Conservation (phyloP, 2,329 filamentous ascomycete genomes). For the Calonectria hongkongensis region DNA sequence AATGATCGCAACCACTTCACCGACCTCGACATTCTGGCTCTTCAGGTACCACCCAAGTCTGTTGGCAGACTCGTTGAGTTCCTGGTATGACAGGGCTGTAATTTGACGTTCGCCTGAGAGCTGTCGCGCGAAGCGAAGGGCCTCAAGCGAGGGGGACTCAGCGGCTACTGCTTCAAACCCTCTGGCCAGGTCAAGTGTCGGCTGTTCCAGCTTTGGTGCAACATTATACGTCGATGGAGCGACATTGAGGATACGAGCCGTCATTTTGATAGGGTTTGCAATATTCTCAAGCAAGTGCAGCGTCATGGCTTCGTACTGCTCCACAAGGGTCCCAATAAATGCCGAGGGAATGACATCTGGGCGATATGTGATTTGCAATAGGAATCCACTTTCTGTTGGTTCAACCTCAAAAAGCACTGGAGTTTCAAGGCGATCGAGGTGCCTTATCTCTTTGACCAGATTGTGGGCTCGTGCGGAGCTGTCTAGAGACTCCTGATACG, state of each 20-base stretch:
- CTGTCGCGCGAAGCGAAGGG: conserved; percentile 77
- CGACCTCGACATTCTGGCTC: conserved; percentile 65
- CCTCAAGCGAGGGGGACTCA: conserved; percentile 71
- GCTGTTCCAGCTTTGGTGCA: conserved; percentile 56
- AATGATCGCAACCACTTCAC: conserved; percentile 81
- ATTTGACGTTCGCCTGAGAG: conserved; percentile 50
- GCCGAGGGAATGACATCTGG: conserved; percentile 68
- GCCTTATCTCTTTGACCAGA: conserved; percentile 72
- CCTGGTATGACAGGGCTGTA: conserved; percentile 75
- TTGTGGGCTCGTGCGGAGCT: conserved; percentile 57
- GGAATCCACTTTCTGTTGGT: conserved; percentile 68
- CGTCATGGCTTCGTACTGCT: conserved; percentile 76
- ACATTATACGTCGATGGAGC: conserved; percentile 71
- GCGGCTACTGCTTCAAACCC: conserved; percentile 73
- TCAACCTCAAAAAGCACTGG: conserved; percentile 85
- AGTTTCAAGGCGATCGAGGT: conserved; percentile 85
- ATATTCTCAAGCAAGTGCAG: conserved; percentile 56
- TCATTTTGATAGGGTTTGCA: conserved; percentile 39
- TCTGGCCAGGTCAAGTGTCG: conserved; percentile 66
- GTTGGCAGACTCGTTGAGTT: conserved; percentile 80
- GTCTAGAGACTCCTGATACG: conserved; percentile 86
- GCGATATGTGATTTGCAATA: conserved; percentile 69
- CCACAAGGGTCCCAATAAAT: conserved; percentile 74
- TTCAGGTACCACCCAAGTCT: conserved; percentile 74
- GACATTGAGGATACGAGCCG: conserved; percentile 51